Conservation (phyloP, 305 asterid genomes). For the Rubia tinctorum region DNA sequence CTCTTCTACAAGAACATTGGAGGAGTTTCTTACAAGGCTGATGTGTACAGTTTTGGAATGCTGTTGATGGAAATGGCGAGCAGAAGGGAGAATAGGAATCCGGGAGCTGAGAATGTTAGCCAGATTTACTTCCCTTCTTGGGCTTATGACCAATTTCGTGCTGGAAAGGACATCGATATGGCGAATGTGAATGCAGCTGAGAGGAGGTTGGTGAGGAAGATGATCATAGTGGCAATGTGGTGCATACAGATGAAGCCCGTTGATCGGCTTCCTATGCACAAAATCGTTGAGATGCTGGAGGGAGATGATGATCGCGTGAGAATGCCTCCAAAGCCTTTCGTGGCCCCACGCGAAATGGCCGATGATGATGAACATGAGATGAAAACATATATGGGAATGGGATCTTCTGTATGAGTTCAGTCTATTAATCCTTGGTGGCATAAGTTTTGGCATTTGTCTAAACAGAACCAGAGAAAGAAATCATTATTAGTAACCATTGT, state of each 20-base stretch:
- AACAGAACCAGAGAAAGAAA: neutral
- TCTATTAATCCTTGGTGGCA: constrained; percentile 1
- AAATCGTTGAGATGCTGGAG: constrained; percentile 41
- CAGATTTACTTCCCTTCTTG: constrained; percentile 38
- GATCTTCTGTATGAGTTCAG: neutral
- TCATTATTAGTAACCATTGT: neutral
- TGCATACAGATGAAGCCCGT: constrained; percentile 41
- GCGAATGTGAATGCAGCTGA: constrained; percentile 29
- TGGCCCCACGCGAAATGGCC: constrained; percentile 11
- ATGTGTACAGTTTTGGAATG: constrained; percentile 51
- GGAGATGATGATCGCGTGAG: constrained; percentile 26
- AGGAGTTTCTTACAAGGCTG: constrained; percentile 33
- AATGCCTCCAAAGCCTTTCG: constrained; percentile 35
- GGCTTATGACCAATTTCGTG: constrained; percentile 31
- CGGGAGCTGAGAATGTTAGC: constrained; percentile 19
- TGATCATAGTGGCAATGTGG: constrained; percentile 37
- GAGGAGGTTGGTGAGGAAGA: constrained; percentile 33
- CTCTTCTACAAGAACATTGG: constrained; percentile 30
- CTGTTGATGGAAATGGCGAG: constrained; percentile 42
- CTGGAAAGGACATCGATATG: constrained; percentile 28
- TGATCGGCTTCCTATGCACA: constrained; percentile 39
- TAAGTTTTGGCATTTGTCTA: neutral
- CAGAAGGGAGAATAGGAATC: constrained; percentile 24
- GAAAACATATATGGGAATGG: neutral
- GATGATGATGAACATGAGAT: constrained; percentile 18